phyloP scores from a whole-genome alignment of 768 basidiomycete genomes.

The Austroboletus eburneus region DNA sequence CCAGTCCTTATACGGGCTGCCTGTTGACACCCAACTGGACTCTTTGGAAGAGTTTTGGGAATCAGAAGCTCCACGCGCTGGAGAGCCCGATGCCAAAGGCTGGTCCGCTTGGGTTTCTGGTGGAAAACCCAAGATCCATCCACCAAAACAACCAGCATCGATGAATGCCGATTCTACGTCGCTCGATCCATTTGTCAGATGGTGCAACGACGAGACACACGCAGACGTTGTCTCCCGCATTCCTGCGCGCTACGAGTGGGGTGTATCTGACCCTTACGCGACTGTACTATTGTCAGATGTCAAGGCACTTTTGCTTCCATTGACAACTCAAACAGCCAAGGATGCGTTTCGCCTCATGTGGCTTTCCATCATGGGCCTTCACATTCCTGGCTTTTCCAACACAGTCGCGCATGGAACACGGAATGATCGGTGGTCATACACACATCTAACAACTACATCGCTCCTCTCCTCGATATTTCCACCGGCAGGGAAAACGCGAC shows the following conservation, averaged over 20 bases:
- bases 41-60: constrained; percentile 83
- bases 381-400: constrained; percentile 60
- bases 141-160: constrained; percentile 5
- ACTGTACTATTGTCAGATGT: constrained; percentile 74
- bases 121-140: constrained; percentile 34
- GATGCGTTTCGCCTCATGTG: constrained; percentile 61
- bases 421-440: constrained; percentile 68
- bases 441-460: constrained; percentile 40
- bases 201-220: constrained; percentile 55
- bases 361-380: constrained; percentile 67
- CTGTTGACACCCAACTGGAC: constrained; percentile 49
- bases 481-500: constrained; percentile 23
- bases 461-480: constrained; percentile 56
- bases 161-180: constrained; percentile 23
- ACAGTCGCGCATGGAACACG: constrained; percentile 41
- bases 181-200: constrained; percentile 64
- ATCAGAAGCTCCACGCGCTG: constrained; percentile 69
- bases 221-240: constrained; percentile 42
- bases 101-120: constrained; percentile 62
- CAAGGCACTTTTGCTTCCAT: constrained; percentile 47
- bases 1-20: constrained; percentile 34
- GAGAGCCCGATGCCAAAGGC: constrained; percentile 61
- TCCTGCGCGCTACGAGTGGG: constrained; percentile 52
- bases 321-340: constrained; percentile 44
- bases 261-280: constrained; percentile 63